Evolutionary conservation across 2,329 filamentous ascomycete species (phyloP).

Genomic region (Decorospora gaudefroyi): DNA sequence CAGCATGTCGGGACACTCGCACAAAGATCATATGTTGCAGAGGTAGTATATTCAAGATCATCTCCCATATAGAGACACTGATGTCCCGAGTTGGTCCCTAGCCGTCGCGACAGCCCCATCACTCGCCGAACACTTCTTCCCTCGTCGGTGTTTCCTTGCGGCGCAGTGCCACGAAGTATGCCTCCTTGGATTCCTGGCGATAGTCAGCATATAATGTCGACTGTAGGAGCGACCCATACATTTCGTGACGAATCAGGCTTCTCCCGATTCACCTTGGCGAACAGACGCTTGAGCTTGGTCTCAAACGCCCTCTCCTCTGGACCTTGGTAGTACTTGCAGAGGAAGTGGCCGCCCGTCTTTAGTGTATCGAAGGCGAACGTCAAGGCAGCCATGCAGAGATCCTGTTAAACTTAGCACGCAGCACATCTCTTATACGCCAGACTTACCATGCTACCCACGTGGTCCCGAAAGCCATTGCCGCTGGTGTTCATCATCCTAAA

Average conservation of each 20-base stretch:
- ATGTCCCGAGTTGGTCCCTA: too few relatives aligned
- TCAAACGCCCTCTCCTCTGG: conserved; percentile 82
- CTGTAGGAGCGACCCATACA: conserved; percentile 55
- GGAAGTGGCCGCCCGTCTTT: conserved; percentile 80
- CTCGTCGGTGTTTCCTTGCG: conserved; percentile 61
- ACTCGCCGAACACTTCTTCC: conserved; percentile 52
- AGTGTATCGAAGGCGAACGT: conserved; percentile 85
- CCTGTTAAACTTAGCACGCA: conserved; percentile 58
- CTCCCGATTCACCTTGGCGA: conserved; percentile 78
- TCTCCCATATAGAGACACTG: too few relatives aligned
- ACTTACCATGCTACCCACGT: conserved; percentile 90
- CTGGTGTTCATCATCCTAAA: conserved; percentile 99
- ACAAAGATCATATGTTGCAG: background rate
- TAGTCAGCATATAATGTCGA: conserved; percentile 10
- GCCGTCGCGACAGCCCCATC: too few relatives aligned
- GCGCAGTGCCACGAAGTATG: conserved; percentile 79
- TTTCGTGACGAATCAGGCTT: conserved; percentile 90
- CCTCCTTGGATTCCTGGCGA: conserved; percentile 76
- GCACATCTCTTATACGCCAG: background rate
- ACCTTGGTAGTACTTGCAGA: conserved; percentile 98
- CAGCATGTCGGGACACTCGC: conserved; percentile 7
- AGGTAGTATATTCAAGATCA: too few relatives aligned
- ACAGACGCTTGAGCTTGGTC: conserved; percentile 72
- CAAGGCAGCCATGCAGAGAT: conserved; percentile 85
- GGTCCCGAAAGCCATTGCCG: conserved; percentile 82